A percentile compares a stretch with the other conserved stretches of the same genome.
Evolutionary conservation across 2,329 filamentous ascomycete genomes (phyloP).

Genomic region (Paecilomyces sp.): DNA sequence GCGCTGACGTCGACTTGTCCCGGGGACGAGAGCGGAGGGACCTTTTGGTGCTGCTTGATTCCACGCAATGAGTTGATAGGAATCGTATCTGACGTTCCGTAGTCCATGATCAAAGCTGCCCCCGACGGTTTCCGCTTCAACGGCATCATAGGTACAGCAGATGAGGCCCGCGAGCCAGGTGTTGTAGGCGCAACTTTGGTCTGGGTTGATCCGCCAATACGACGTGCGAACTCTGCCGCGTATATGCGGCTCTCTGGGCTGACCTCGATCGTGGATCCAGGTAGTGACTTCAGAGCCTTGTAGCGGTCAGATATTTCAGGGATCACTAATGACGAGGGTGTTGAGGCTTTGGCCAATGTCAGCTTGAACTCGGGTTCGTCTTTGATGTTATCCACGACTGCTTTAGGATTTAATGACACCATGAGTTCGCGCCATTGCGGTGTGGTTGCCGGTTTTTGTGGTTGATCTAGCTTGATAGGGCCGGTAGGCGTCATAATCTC

Average conservation of each 20-base stretch:
- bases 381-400: slow-evolving; percentile 41
- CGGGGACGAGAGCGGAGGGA: slow-evolving; percentile 72
- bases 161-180: slow-evolving; percentile 3
- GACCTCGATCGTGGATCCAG: slow-evolving; percentile 74
- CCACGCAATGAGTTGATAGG: slow-evolving; percentile 86
- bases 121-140: slow-evolving; percentile 62
- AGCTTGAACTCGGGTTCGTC: slow-evolving; percentile 79
- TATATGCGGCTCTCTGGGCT: slow-evolving; percentile 81
- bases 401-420: slow-evolving; percentile 59
- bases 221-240: slow-evolving; percentile 69
- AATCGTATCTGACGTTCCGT: slow-evolving; percentile 71
- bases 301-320: slow-evolving; percentile 77
- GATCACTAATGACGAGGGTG: slow-evolving; percentile 76
- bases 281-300: slow-evolving; percentile 59
- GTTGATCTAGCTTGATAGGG: slow-evolving; percentile 38
- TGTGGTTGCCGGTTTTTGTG: slow-evolving; percentile 29
- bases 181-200: slow-evolving; percentile 14
- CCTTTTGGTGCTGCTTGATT: slow-evolving; percentile 67
- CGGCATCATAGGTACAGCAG: slow-evolving; percentile 10
- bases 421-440: slow-evolving; percentile 78
- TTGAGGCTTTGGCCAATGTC: slow-evolving; percentile 65
- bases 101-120: slow-evolving; percentile 92
- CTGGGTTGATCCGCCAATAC: slow-evolving; percentile 65
- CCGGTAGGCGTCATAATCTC: slow-evolving; percentile 44
- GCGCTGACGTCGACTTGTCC: slow-evolving; percentile 83